Conservation (phyloP, 345 rosid genomes). For the Lepidium sativum region DNA sequence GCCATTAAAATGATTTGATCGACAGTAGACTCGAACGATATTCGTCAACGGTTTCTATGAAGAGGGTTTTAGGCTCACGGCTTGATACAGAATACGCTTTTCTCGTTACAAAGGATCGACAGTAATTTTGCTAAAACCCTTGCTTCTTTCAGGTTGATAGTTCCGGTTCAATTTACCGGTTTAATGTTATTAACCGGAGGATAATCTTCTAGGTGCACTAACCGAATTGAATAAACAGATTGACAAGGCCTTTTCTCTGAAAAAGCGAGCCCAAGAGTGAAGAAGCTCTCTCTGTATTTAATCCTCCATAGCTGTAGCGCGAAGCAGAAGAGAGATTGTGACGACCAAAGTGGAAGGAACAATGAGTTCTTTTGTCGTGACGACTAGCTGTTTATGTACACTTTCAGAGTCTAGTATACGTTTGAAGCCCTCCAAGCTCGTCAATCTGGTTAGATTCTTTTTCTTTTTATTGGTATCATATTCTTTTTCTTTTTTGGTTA, state of each 20-base stretch:
- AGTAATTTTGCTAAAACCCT: constrained; percentile 22
- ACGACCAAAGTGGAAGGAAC: neutral
- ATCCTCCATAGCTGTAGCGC: neutral
- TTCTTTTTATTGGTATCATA: too few relatives aligned
- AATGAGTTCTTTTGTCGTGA: constrained; percentile 27
- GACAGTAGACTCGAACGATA: neutral
- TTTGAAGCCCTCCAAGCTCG: constrained; percentile 18
- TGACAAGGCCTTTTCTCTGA: constrained; percentile 18
- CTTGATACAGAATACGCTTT: neutral
- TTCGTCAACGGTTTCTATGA: neutral
- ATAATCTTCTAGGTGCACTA: neutral
- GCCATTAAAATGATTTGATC: constrained; percentile 34
- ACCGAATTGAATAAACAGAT: constrained; percentile 6
- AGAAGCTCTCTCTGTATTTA: neutral
- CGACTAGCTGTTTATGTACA: constrained; percentile 11
- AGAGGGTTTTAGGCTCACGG: constrained; percentile 24
- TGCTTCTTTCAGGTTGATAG: constrained; percentile 5
- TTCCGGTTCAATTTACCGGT: constrained; percentile 19
- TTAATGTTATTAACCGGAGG: neutral
- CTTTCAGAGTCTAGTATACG: constrained; percentile 19
- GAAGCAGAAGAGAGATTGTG: neutral
- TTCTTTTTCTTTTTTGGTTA: neutral
- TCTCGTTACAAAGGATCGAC: neutral
- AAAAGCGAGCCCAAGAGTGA: constrained; percentile 13
- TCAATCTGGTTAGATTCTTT: constrained; percentile 11